Percentiles rank a stretch among this genome's conserved stretches.
Evolutionary conservation across 495 filamentous ascomycete species (phyloP).

Genomic region (Platismatia glauca): DNA sequence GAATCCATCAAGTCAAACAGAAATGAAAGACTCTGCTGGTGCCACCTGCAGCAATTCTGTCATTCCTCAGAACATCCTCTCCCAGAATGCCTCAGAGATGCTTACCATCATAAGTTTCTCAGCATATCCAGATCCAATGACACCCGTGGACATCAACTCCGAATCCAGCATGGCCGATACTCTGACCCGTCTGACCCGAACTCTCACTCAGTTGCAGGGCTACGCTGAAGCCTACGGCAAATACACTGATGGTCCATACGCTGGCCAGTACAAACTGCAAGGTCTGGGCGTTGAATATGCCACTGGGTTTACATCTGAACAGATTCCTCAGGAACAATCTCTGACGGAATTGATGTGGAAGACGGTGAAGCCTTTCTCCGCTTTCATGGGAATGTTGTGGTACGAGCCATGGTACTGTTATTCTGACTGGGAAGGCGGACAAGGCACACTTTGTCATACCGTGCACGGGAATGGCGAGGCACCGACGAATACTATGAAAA

Average conservation of each 20-base stretch:
- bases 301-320: conserved; percentile 6
- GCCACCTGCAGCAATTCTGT: conserved; percentile 9
- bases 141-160: conserved; percentile 19
- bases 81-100: conserved; percentile 11
- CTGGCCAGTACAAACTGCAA: conserved; percentile 20
- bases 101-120: conserved; percentile 23
- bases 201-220: conserved; percentile 16
- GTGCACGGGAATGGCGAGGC: conserved; percentile 8
- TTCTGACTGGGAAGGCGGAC: conserved; percentile 20
- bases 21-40: conserved; percentile 11
- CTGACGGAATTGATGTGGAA: conserved; percentile 23
- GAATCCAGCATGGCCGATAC: conserved; percentile 1
- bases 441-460: conserved; percentile 14
- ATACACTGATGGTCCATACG: conserved; percentile 12
- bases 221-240: conserved; percentile 20
- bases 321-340: conserved; percentile 17
- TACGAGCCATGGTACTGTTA: conserved; percentile 23
- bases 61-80: conserved; percentile 17
- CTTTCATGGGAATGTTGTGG: conserved; percentile 20
- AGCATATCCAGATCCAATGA: conserved; percentile 23
- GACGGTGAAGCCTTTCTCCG: conserved; percentile 13
- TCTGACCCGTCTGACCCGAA: conserved; percentile 12
- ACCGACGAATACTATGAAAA: conserved; percentile 19
- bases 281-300: conserved; percentile 22
- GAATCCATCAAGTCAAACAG: conserved; percentile 6